These are phyloP conservation scores for Diaporthe vaccinii DNA, from an alignment of 2,329 filamentous ascomycete species.

Conservation along the genomic window DNA sequence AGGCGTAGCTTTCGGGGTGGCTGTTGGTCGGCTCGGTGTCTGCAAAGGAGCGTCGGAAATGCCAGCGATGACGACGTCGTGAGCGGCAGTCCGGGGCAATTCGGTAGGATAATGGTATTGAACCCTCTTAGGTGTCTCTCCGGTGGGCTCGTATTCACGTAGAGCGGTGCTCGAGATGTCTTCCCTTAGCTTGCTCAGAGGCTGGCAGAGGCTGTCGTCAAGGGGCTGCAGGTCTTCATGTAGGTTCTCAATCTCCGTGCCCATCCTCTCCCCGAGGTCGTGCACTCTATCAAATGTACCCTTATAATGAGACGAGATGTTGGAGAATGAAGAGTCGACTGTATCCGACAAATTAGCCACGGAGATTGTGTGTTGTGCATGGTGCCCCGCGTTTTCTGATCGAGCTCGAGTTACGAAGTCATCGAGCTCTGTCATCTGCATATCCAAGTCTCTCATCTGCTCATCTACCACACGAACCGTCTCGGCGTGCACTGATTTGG, in stretches of 20 bases:
- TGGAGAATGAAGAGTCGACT: slow-evolving; percentile 80
- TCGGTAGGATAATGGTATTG: slow-evolving; percentile 84
- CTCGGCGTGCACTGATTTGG: slow-evolving; percentile 89
- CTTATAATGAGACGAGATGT: slow-evolving; percentile 78
- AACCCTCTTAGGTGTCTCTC: slow-evolving; percentile 85
- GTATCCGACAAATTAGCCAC: slow-evolving; percentile 75
- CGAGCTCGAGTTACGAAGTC: slow-evolving; percentile 89
- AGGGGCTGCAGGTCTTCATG: slow-evolving; percentile 74
- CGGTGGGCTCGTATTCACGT: slow-evolving; percentile 86
- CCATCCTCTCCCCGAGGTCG: slow-evolving; percentile 77
- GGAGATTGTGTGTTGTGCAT: slow-evolving; percentile 76
- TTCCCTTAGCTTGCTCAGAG: slow-evolving; percentile 78
- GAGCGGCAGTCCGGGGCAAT: slow-evolving; percentile 78
- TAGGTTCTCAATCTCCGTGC: slow-evolving; percentile 69
- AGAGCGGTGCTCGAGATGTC: slow-evolving; percentile 75
- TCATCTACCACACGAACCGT: slow-evolving; percentile 91
- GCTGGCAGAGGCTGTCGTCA: slow-evolving; percentile 71
- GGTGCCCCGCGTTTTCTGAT: slow-evolving; percentile 83
- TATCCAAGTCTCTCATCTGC: slow-evolving; percentile 87
- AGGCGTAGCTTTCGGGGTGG: slow-evolving; percentile 51
- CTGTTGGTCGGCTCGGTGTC: slow-evolving; percentile 32
- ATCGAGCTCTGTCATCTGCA: slow-evolving; percentile 91
- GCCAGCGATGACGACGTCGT: slow-evolving; percentile 59
- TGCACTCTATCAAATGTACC: slow-evolving; percentile 77
- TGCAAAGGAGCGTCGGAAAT: slow-evolving; percentile 50